Evolutionary conservation across 441 rosid genomes (phyloP), one percentile per base, ranked within the genome.

Genomic region (Erysimum cheiri): DNA sequence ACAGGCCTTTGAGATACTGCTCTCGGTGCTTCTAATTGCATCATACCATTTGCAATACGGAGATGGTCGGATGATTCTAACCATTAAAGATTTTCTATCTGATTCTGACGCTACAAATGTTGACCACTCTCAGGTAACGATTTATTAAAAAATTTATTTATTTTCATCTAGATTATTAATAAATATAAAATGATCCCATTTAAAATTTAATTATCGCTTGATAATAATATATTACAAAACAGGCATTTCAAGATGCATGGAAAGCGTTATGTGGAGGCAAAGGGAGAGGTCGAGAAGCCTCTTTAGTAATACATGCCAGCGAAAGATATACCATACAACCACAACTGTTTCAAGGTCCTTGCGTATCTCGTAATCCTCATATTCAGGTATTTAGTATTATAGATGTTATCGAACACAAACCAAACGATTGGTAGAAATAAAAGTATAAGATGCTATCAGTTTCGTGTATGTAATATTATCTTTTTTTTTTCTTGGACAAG

Each of bases 161-260:
- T 22, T 19, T 26, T 41, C 13, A 69, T 19, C n/a, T 7, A 6
- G 1, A 17, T 44, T 11, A 17, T 10, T 12, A 29, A 29, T 3
- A 10, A 28, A 29, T 14, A 28, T 13, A 39, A n/a, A 43, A 22
- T 3, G 24, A 9, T 8, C 1, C 2, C 6, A 17, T 1, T 15
- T 13, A 46, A 41, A 48, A 2, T 0, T 1, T 12, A 63, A 48
- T 49, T 4, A 64, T 19, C 11, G 19, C 0, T 62, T 47, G 7
- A 47, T 48, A 32, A 63, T 46, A 62, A 6, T n/a, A 44, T 14
- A 40, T n/a, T 57, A 14, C 2, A 26, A 36, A 29, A 40, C 33
- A 72, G 76, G 71, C 64, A 26, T 72, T 72, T 48, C 76, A 72
- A 64, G 6, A 37, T 5, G 76, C 76, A 39, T 72, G 71, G 71